Conservation (phyloP, 192 early-diverging fungal species). For the Entomortierella beljakovae region DNA sequence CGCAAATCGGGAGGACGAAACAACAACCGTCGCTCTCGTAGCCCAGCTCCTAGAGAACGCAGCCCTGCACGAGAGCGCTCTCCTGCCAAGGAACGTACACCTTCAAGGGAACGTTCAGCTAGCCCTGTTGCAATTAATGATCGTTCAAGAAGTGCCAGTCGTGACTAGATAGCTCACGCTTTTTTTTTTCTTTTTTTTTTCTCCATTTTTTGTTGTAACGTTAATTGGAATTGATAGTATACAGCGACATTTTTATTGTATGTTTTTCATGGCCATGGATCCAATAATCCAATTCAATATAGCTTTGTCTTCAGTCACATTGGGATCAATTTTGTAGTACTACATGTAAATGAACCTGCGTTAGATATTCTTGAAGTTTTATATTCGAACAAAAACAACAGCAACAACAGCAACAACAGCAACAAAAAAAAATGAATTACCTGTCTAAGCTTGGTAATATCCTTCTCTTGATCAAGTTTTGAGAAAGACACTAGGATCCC, state of each 20-base stretch:
- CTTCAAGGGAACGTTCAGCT: conserved; percentile 14
- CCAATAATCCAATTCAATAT: conserved; percentile 62
- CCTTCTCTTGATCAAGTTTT: conserved; percentile 53
- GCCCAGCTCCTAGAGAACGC: conserved; percentile 24
- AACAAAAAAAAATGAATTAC: conserved; percentile 24
- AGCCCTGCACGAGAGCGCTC: conserved; percentile 11
- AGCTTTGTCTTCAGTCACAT: conserved; percentile 45
- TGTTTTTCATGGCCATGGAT: conserved; percentile 65
- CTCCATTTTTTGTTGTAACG: background rate
- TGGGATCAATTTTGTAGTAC: conserved; percentile 64
- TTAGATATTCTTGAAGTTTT: too few species aligned
- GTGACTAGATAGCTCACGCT: conserved; percentile 24
- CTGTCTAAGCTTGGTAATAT: conserved; percentile 57
- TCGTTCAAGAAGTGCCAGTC: conserved; percentile 41
- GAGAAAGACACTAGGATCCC: conserved; percentile 58
- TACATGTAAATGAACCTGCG: conserved; percentile 6
- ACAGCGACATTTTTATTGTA: conserved; percentile 17
- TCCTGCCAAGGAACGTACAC: conserved; percentile 15
- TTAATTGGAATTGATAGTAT: too few species aligned
- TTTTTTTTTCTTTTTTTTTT: background rate
- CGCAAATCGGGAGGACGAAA: conserved; percentile 22
- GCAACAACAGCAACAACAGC: background rate
- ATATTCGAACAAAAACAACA: too few species aligned
- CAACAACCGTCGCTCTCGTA: conserved; percentile 57
- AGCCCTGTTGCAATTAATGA: conserved; percentile 27